A percentile compares a stretch with the other conserved stretches of the same genome.
Conservation (phyloP, 139 green algal species). For the Asterochloris sp. region DNA sequence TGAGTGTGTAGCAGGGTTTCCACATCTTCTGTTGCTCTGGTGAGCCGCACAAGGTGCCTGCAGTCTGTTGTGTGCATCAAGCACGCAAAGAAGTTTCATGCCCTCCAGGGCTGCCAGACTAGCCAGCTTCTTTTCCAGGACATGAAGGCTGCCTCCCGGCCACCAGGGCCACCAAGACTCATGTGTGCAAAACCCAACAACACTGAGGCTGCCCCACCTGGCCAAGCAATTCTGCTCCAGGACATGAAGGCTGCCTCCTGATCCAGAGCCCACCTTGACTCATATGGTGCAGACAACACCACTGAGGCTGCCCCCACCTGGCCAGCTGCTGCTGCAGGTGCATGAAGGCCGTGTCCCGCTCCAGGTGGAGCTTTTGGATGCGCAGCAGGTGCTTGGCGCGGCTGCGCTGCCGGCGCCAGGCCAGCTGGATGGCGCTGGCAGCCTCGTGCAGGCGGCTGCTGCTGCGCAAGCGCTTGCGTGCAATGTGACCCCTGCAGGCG, state of each 20-base stretch:
- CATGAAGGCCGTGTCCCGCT: conserved; percentile 14
- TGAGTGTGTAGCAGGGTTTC: neutral
- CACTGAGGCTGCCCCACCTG: neutral
- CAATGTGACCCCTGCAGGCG: conserved; percentile 30
- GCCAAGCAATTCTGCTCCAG: neutral
- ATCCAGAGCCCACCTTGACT: too few relatives aligned
- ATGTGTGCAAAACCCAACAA: too few relatives aligned
- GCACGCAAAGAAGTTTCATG: too few relatives aligned
- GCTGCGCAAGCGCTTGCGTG: conserved; percentile 3
- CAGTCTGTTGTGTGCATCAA: too few relatives aligned
- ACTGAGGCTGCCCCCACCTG: neutral
- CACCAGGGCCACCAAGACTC: too few relatives aligned
- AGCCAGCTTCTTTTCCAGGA: too few relatives aligned
- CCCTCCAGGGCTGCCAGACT: too few relatives aligned
- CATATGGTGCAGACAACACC: neutral
- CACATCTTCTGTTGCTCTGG: neutral
- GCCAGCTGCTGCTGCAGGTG: conserved; percentile 22
- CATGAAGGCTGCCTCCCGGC: too few relatives aligned
- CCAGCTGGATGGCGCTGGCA: conserved; percentile 35
- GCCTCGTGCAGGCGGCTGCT: conserved; percentile 24
- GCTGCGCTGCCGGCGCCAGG: conserved; percentile 17
- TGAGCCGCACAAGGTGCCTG: too few relatives aligned
- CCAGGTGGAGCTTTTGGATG: conserved; percentile 20
- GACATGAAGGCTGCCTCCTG: too few relatives aligned
- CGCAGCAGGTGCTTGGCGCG: conserved; percentile 1